Percentiles rank a stretch among this genome's conserved stretches.
phyloP scores from a whole-genome alignment of 2,329 filamentous ascomycete genomes.

The Knufia petricola region DNA sequence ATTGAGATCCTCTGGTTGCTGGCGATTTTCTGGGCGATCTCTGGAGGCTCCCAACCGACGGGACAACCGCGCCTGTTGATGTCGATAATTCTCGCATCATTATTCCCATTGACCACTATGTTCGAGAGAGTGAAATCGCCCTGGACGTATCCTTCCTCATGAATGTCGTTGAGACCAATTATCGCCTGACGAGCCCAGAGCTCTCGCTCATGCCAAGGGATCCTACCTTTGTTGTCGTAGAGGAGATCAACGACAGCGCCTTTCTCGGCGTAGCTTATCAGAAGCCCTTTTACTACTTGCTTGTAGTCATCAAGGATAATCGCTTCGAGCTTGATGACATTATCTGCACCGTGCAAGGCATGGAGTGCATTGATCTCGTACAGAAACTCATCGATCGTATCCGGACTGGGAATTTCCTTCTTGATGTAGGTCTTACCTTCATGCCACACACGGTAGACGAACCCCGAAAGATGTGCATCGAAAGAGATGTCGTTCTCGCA shows the following conservation, averaged over 20 bases:
- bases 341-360: constrained; percentile 58
- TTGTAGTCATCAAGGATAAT: constrained; percentile 72
- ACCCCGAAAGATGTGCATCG: constrained; percentile 88
- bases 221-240: constrained; percentile 59
- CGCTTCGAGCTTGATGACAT: constrained; percentile 78
- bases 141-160: constrained; percentile 92
- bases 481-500: constrained; percentile 69
- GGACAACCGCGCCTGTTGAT: constrained; percentile 97
- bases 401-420: constrained; percentile 93
- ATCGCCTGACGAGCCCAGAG: constrained; percentile 90
- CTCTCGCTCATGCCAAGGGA: constrained; percentile 64
- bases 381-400: constrained; percentile 90
- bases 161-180: constrained; percentile 78
- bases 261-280: constrained; percentile 78
- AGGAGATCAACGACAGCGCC: constrained; percentile 86
- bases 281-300: constrained; percentile 69
- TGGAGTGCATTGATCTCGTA: constrained; percentile 96
- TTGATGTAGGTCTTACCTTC: constrained; percentile 69
- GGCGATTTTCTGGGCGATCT: constrained; percentile 74
- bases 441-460: constrained; percentile 85
- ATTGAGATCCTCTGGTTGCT: constrained; percentile 85
- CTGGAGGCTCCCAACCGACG: constrained; percentile 93
- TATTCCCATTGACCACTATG: constrained; percentile 77
- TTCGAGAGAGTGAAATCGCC: constrained; percentile 97
- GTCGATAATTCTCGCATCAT: constrained; percentile 93